These are phyloP conservation scores for Volvox reticuliferus DNA, from an alignment of 139 green algal species.

Conservation along the genomic window DNA sequence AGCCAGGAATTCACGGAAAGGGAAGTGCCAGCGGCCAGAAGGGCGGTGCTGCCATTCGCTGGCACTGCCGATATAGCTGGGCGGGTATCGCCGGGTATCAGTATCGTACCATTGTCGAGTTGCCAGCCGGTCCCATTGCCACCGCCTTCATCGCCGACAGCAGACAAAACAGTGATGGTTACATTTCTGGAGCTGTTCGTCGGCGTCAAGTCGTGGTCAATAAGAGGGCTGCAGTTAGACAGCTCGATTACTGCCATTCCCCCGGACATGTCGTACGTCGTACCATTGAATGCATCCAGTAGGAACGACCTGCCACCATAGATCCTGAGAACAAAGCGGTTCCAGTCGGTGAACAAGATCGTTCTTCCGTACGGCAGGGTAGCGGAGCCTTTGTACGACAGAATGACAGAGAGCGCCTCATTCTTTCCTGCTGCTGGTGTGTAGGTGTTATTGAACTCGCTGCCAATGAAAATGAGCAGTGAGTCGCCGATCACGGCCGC, in stretches of 20 bases:
- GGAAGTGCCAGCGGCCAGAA: neutral
- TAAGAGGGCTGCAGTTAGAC: slow-evolving; percentile 1
- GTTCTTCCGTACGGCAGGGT: neutral
- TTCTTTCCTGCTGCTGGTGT: neutral
- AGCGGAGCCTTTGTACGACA: neutral
- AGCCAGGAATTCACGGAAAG: neutral
- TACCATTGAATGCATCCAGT: neutral
- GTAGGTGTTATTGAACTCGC: neutral
- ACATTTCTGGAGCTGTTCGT: no score
- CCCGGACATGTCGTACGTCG: neutral
- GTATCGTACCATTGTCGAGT: neutral
- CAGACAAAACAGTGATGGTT: no score
- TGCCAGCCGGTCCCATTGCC: neutral
- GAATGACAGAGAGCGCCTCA: neutral
- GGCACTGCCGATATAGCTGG: neutral
- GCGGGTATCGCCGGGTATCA: neutral
- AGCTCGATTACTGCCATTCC: neutral
- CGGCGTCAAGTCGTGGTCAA: neutral
- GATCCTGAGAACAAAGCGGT: neutral
- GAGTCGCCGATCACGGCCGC: neutral
- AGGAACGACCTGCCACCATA: neutral
- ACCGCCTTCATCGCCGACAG: neutral
- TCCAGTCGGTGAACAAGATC: neutral
- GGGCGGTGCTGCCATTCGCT: neutral
- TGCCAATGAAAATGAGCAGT: neutral